Evolutionary conservation across 1,284 basidiomycete species (phyloP).

Genomic region (Cutaneotrichosporon cyanovorans): DNA sequence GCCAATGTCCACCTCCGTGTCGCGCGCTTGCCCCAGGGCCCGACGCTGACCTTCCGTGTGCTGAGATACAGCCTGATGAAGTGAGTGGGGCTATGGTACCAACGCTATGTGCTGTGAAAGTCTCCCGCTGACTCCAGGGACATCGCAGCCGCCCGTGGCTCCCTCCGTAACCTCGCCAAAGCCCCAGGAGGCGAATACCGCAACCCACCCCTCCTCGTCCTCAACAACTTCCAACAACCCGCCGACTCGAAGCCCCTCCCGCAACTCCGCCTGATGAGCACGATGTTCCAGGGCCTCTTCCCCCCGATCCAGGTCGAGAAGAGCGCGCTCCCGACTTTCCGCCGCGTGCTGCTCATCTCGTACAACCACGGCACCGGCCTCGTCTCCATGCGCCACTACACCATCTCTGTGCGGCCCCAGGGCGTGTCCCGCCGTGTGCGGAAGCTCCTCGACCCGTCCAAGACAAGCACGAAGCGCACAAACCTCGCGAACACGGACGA

Average conservation of each 20-base stretch:
- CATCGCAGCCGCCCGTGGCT: slow-evolving; percentile 9
- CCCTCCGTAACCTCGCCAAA: slow-evolving; percentile 41
- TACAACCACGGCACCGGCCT: slow-evolving; percentile 82
- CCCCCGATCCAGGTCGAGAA: slow-evolving; percentile 53
- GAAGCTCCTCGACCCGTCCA: slow-evolving; percentile 58
- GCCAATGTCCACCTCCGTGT: slow-evolving; percentile 75
- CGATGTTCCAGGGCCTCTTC: slow-evolving; percentile 52
- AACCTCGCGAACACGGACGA: slow-evolving; percentile 85
- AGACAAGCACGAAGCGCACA: slow-evolving; percentile 40
- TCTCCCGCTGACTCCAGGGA: slow-evolving; percentile 8
- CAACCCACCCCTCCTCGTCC: slow-evolving; percentile 47
- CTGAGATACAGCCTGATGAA: slow-evolving; percentile 86
- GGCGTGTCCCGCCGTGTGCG: slow-evolving; percentile 90
- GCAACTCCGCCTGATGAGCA: slow-evolving; percentile 50
- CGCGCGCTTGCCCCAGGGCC: slow-evolving; percentile 81
- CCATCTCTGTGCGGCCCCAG: slow-evolving; percentile 90
- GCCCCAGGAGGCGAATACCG: slow-evolving; percentile 44
- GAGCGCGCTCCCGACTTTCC: slow-evolving; percentile 73
- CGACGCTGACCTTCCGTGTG: slow-evolving; percentile 87
- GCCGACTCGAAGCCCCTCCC: slow-evolving; percentile 43
- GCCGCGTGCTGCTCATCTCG: slow-evolving; percentile 85
- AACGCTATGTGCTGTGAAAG: not conserved
- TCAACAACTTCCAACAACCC: slow-evolving; percentile 49
- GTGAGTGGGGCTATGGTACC: slow-evolving; percentile 31
- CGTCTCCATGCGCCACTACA: slow-evolving; percentile 87